phyloP scores from a whole-genome alignment of 2,329 filamentous ascomycete species.

The Penicillium hesseltinei region DNA sequence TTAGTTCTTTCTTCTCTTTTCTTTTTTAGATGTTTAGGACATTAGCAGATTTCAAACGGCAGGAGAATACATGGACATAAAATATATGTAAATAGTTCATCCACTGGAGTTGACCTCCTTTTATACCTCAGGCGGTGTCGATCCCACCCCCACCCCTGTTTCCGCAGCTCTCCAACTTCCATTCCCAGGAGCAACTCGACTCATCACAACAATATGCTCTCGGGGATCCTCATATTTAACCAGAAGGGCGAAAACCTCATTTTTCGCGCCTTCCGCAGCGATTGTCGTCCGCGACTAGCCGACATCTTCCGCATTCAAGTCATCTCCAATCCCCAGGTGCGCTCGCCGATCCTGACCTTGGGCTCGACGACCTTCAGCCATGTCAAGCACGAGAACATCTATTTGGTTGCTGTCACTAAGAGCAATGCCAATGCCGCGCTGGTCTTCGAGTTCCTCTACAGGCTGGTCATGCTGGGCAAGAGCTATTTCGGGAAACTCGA shows the following conservation, averaged over 20 bases:
- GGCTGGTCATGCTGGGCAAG: conserved; percentile 82
- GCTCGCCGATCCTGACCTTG: conserved; percentile 93
- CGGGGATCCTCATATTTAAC: conserved; percentile 96
- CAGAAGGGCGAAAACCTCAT: conserved; percentile 99
- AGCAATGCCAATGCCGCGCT: conserved; percentile 98
- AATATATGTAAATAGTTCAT: too few relatives aligned
- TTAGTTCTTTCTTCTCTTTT: too few relatives aligned
- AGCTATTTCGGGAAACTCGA: conserved; percentile 99
- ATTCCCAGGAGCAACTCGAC: conserved; percentile 9
- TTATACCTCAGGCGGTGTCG: conserved; percentile 20
- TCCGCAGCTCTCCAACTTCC: conserved; percentile 15
- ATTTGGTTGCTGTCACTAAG: conserved; percentile 94
- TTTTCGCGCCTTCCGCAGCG: conserved; percentile 97
- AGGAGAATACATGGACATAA: too few relatives aligned
- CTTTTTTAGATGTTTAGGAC: too few relatives aligned
- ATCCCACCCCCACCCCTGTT: conserved; percentile 16
- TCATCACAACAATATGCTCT: conserved; percentile 68
- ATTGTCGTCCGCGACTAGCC: conserved; percentile 93
- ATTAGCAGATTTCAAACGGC: too few relatives aligned
- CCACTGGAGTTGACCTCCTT: conserved; percentile 3
- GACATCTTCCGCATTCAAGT: conserved; percentile 99
- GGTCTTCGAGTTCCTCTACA: conserved; percentile 96
- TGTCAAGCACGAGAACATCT: conserved; percentile 99
- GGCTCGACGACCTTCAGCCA: conserved; percentile 98
- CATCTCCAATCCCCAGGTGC: conserved; percentile 96